A percentile compares a stretch with the other conserved stretches of the same genome.
These are phyloP conservation scores for Termitomyces sp. DNA, from an alignment of 768 basidiomycete species.

Conservation along the genomic window DNA sequence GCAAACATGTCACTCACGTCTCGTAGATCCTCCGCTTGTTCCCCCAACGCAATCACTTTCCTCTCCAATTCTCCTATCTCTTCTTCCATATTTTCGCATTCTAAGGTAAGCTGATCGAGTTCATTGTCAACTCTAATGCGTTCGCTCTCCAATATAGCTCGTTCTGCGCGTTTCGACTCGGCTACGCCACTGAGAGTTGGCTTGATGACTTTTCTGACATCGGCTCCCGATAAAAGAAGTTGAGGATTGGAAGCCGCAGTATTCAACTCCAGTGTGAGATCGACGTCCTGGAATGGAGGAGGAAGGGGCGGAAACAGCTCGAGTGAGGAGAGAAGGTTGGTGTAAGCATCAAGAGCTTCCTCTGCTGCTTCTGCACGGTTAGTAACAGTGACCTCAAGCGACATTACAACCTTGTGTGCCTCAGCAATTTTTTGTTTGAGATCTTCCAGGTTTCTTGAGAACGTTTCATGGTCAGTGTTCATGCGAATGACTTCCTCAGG, in stretches of 20 bases:
- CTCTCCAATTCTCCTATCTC: constrained; percentile 71
- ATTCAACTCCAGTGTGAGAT: constrained; percentile 80
- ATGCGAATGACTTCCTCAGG: constrained; percentile 89
- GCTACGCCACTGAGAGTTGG: constrained; percentile 70
- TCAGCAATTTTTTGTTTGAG: constrained; percentile 73
- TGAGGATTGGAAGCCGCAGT: constrained; percentile 67
- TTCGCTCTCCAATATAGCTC: constrained; percentile 68
- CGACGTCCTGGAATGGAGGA: constrained; percentile 62
- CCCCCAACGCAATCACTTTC: constrained; percentile 61
- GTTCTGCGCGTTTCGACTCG: constrained; percentile 65
- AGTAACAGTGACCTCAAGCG: constrained; percentile 78
- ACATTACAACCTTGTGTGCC: constrained; percentile 65
- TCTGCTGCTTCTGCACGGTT: constrained; percentile 79
- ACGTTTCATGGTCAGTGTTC: constrained; percentile 82
- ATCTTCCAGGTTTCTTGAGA: constrained; percentile 69
- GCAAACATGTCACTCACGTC: constrained; percentile 45
- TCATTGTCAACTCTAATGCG: constrained; percentile 79
- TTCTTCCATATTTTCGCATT: constrained; percentile 79
- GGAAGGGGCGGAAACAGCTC: constrained; percentile 74
- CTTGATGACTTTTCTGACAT: constrained; percentile 68
- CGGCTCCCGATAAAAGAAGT: constrained; percentile 60
- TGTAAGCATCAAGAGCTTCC: constrained; percentile 76
- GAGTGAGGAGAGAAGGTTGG: constrained; percentile 63
- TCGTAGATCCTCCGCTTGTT: constrained; percentile 76
- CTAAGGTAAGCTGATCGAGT: constrained; percentile 67